phyloP scores from a whole-genome alignment of 345 rosid genomes.

The Dovyalis caffra region DNA sequence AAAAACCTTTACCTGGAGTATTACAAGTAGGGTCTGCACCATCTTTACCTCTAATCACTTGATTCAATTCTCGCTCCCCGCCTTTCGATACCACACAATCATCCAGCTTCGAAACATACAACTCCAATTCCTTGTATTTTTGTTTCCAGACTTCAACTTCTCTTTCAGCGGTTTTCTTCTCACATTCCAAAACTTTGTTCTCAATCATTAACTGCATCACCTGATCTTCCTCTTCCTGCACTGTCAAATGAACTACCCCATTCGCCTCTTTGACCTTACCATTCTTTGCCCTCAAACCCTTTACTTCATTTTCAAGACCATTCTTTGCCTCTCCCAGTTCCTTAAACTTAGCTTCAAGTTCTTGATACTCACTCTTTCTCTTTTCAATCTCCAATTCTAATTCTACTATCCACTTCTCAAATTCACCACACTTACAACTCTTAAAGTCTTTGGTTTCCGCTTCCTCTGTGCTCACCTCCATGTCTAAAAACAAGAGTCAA shows the following conservation, averaged over 20 bases:
- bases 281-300: conserved; percentile 20
- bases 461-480: conserved; percentile 16
- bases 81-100: conserved; percentile 9
- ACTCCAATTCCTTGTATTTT: conserved; percentile 48
- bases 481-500: conserved; percentile 12
- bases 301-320: conserved; percentile 29
- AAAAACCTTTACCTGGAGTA: conserved; percentile 2
- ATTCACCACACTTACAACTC: conserved; percentile 12
- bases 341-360: conserved; percentile 32
- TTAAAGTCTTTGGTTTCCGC: conserved; percentile 13
- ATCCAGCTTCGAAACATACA: conserved; percentile 20
- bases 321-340: conserved; percentile 38
- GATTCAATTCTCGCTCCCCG: conserved; percentile 17
- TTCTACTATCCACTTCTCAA: conserved; percentile 34
- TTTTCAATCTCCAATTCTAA: conserved; percentile 44
- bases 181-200: conserved; percentile 41
- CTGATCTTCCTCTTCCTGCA: conserved; percentile 28
- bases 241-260: conserved; percentile 36
- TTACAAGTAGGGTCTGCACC: not conserved
- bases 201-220: conserved; percentile 45
- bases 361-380: conserved; percentile 32
- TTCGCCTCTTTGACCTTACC: conserved; percentile 12
- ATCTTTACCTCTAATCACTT: not conserved
- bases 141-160: conserved; percentile 50
- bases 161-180: conserved; percentile 50